Evolutionary conservation across 768 basidiomycete genomes (phyloP), one percentile per base, ranked within the genome.

Genomic region (Russula foetens): DNA sequence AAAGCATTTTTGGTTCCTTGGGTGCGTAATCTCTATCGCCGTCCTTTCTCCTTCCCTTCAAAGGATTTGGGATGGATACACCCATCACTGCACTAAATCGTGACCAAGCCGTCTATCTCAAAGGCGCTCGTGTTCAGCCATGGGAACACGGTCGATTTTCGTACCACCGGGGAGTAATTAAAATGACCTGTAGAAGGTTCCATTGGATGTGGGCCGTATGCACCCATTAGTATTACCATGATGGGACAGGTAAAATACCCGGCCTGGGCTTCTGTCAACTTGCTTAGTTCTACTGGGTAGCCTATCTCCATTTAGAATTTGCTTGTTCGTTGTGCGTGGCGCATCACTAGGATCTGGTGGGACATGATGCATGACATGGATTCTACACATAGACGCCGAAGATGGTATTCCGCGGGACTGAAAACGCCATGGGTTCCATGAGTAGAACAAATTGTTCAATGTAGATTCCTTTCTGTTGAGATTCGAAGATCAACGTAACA

Each of bases 11-110:
- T 51, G 28, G 26, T 51, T 24, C 49, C 46, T 23, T 28, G 55
- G 33, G 35, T 12, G 43, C 35, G 55, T 54, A 35, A 45, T 51
- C 24, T 56, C 54, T 61, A 61, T 61, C 43, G 43, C 60, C 60
- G 55, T 39, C 44, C 21, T 56, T 49, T 45, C 55, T 48, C 60
- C 60, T 38, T 45, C 43, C 48, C n/a, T 43, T 43, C 26, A 24
- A 28, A 45, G 26, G 39, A 61, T 45, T 46, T 56, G 43, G 60
- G 43, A 52, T 46, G 43, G 7, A 29, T 49, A 51, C 49, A 35
- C 49, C 49, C 43, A 45, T 46, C 41, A 11, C 49, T 43, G 49
- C 33, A 19, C 50, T 26, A 28, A 28, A 61, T 12, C 14, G 41
- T 61, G 45, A 38, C 48, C 54, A 50, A 38, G 14, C 46, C 28